Evolutionary conservation across 2,329 filamentous ascomycete species (phyloP).

Genomic region (Aureobasidium sp.): DNA sequence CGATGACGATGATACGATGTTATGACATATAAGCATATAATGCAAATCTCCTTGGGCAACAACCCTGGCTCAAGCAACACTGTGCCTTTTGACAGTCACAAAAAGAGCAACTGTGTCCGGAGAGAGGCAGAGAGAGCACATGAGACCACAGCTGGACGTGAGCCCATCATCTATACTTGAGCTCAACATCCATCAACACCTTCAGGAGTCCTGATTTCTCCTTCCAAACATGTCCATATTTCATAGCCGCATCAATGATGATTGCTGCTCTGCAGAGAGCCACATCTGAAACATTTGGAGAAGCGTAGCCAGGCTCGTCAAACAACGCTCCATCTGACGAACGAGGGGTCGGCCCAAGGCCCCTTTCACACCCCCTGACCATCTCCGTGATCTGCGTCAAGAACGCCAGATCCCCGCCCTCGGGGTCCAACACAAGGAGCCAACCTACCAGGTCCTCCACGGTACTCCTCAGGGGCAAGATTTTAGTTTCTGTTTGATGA

Average conservation of each 20-base stretch:
- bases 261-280: not conserved
- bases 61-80: not conserved
- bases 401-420: not conserved
- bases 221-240: not conserved
- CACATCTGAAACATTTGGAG: too few species aligned
- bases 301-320: not conserved
- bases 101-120: too few species aligned
- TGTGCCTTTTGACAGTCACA: too few species aligned
- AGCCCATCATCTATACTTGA: not conserved
- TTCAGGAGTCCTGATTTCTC: not conserved
- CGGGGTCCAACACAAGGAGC: not conserved
- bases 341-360: not conserved
- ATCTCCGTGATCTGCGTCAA: not conserved
- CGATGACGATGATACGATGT: constrained; percentile 1
- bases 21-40: not conserved
- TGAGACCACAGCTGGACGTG: too few species aligned
- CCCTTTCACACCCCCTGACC: not conserved
- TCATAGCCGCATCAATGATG: not conserved
- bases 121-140: too few species aligned
- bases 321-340: not conserved
- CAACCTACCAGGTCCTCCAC: not conserved
- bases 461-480: not conserved
- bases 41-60: not conserved
- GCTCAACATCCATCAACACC: not conserved
- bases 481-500: not conserved